A percentile compares a stretch with the other conserved stretches of the same genome.
phyloP scores from a whole-genome alignment of 139 green algal genomes.

The Coelastrella sp. region DNA sequence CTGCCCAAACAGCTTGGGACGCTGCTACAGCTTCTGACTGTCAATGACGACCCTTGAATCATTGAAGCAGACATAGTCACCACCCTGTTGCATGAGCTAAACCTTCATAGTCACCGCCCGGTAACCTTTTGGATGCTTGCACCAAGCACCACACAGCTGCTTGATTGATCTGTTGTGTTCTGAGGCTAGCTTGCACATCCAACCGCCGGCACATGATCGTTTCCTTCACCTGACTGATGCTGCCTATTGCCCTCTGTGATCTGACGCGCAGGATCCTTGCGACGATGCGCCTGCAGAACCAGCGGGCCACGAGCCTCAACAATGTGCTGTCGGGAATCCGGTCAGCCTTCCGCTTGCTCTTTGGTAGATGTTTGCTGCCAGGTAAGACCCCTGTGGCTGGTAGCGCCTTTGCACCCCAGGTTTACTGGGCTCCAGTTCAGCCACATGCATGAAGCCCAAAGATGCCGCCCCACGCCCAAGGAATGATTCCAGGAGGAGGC shows the following conservation, averaged over 20 bases:
- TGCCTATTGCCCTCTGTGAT: neutral
- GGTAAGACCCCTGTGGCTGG: neutral
- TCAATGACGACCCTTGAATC: neutral
- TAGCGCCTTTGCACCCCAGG: neutral
- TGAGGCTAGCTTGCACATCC: no score
- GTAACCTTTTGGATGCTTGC: neutral
- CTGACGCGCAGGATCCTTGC: neutral
- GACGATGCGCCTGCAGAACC: neutral
- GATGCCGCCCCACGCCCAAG: neutral
- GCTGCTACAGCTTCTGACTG: neutral
- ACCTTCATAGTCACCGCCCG: neutral
- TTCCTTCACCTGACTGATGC: neutral
- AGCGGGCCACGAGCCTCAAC: constrained; percentile 7
- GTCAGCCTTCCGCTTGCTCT: neutral
- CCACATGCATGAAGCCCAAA: neutral
- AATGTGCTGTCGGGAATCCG: neutral
- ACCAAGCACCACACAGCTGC: neutral
- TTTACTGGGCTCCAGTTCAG: neutral
- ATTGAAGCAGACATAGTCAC: neutral
- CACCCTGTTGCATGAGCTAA: no score
- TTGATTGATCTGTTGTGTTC: neutral
- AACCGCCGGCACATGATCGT: no score
- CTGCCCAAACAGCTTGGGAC: neutral
- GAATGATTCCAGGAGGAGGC: neutral
- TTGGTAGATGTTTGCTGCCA: neutral